These are phyloP conservation scores for Suillus paluster DNA, from an alignment of 768 basidiomycete genomes.

Conservation along the genomic window DNA sequence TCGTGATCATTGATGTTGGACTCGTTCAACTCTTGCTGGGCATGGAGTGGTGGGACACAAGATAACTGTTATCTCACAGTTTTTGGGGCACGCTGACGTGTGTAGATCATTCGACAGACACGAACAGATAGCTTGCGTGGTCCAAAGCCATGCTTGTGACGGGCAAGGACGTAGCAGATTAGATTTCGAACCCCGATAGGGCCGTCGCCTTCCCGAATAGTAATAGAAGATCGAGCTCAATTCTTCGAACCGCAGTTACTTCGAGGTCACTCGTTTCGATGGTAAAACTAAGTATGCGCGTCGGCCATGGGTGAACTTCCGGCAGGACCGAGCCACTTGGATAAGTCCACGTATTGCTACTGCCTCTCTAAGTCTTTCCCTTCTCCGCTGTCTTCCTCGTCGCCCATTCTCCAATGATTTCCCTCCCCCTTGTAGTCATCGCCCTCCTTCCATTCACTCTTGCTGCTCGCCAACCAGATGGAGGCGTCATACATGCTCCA, in stretches of 20 bases:
- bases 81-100: background rate
- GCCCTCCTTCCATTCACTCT: constrained; percentile 34
- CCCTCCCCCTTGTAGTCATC: constrained; percentile 32
- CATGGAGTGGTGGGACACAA: background rate
- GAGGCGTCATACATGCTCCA: constrained; percentile 45
- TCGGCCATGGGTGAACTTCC: background rate
- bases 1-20: background rate
- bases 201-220: too few species aligned
- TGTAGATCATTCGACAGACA: background rate
- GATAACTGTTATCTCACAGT: background rate
- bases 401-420: constrained; percentile 15
- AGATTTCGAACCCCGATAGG: background rate
- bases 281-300: background rate
- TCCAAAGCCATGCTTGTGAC: background rate
- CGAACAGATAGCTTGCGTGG: background rate
- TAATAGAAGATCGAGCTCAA: too few species aligned
- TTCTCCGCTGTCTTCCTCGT: background rate
- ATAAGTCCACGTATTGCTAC: background rate
- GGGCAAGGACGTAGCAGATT: background rate
- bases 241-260: background rate
- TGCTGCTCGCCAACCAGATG: constrained; percentile 24
- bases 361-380: background rate
- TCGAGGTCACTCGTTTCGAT: background rate
- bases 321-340: background rate
- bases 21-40: background rate